Percentiles rank a stretch among this genome's conserved stretches.
phyloP scores from a whole-genome alignment of 257 asterid species.

The Prunella vulgaris region DNA sequence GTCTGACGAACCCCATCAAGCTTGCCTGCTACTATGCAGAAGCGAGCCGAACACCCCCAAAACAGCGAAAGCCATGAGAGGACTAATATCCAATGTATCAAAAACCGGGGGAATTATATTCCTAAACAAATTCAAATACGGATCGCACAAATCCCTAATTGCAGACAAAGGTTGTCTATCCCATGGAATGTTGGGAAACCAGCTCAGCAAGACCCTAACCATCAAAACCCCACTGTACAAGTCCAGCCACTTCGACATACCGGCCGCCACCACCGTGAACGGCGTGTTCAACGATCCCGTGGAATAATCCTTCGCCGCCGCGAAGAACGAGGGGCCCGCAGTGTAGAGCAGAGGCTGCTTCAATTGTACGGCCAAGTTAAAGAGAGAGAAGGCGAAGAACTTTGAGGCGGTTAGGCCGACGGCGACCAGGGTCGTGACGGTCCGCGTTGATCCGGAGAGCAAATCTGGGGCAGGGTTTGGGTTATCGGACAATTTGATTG shows the following conservation, averaged over 20 bases:
- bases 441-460: constrained; percentile 73
- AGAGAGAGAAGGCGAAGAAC: constrained; percentile 29
- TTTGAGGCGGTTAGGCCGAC: constrained; percentile 47
- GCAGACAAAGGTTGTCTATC: constrained; percentile 90
- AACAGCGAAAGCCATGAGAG: constrained; percentile 77
- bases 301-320: constrained; percentile 48
- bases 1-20: too few species aligned
- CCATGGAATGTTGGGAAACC: constrained; percentile 99
- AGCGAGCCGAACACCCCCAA: constrained; percentile 75
- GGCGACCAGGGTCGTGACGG: constrained; percentile 57
- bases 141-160: constrained; percentile 91
- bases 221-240: constrained; percentile 78
- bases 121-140: constrained; percentile 83
- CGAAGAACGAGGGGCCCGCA: constrained; percentile 79
- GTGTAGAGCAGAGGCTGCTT: constrained; percentile 41
- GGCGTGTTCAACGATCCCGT: constrained; percentile 66
- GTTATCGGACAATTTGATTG: not conserved
- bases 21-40: constrained; percentile 50
- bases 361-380: constrained; percentile 32
- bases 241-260: constrained; percentile 88
- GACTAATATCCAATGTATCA: constrained; percentile 78
- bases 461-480: constrained; percentile 19
- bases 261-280: constrained; percentile 85
- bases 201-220: constrained; percentile 83
- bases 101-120: constrained; percentile 81